Evolutionary conservation across 1,284 basidiomycete species (phyloP).

Genomic region (Irpex lacteus): DNA sequence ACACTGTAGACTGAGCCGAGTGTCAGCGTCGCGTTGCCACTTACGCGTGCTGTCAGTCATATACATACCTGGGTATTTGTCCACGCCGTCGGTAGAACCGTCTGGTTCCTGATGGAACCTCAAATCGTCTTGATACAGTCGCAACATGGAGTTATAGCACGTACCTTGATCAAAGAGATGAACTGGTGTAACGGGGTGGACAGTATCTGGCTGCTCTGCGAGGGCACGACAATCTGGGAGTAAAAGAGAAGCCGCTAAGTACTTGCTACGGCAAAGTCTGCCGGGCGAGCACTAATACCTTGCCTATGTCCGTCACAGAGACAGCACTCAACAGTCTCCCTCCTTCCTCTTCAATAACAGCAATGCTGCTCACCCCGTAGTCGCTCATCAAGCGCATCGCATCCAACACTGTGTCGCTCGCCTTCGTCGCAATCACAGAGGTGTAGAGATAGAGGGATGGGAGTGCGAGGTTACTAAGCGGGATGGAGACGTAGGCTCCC

Average conservation of each 20-base stretch:
- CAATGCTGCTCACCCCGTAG: conserved; percentile 74
- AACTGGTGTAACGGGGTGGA: conserved; percentile 64
- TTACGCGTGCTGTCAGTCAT: not conserved
- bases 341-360: conserved; percentile 64
- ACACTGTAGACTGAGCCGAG: conserved; percentile 65
- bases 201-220: conserved; percentile 71
- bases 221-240: conserved; percentile 65
- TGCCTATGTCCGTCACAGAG: conserved; percentile 75
- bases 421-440: conserved; percentile 56
- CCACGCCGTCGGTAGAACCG: conserved; percentile 68
- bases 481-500: conserved; percentile 51
- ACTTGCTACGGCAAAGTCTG: not conserved
- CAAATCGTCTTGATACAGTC: conserved; percentile 3
- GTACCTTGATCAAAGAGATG: conserved; percentile 65
- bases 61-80: conserved; percentile 65
- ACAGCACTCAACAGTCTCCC: conserved; percentile 66
- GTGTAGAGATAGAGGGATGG: conserved; percentile 63
- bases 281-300: conserved; percentile 35
- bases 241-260: not conserved
- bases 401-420: conserved; percentile 60
- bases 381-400: conserved; percentile 81
- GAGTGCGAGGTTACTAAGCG: conserved; percentile 54
- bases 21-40: not conserved
- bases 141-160: conserved; percentile 3
- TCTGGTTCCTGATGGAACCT: conserved; percentile 47